A percentile compares a stretch with the other conserved stretches of the same genome.
Evolutionary conservation across 768 basidiomycete species (phyloP).

Genomic region (Xerocomellus intermedius): DNA sequence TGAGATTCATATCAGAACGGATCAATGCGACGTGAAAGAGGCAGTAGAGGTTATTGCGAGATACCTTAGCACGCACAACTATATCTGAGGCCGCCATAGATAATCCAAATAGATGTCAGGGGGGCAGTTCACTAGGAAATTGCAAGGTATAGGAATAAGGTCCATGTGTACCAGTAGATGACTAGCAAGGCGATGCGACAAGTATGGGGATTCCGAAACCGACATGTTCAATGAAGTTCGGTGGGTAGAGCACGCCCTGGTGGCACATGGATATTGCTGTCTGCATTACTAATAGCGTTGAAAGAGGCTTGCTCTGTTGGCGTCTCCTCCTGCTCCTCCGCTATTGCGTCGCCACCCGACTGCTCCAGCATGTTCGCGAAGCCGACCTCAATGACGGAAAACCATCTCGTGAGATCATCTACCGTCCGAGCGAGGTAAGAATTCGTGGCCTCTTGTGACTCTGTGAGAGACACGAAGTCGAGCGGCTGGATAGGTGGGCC

Average conservation of each 20-base stretch:
- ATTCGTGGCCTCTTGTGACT: constrained; percentile 58
- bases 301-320: constrained; percentile 23
- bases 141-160: constrained; percentile 7
- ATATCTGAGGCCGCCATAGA: constrained; percentile 39
- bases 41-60: constrained; percentile 76
- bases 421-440: constrained; percentile 70
- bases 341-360: constrained; percentile 50
- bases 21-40: constrained; percentile 71
- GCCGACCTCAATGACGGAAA: constrained; percentile 71
- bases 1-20: constrained; percentile 91
- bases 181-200: constrained; percentile 13
- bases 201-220: constrained; percentile 1
- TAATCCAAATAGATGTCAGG: constrained; percentile 13
- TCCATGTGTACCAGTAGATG: constrained; percentile 18
- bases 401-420: constrained; percentile 73
- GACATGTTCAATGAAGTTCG: constrained; percentile 21
- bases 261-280: constrained; percentile 6
- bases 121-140: constrained; percentile 12
- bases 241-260: constrained; percentile 10
- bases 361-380: constrained; percentile 64
- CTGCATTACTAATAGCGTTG: constrained; percentile 4
- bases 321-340: constrained; percentile 60
- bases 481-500: constrained; percentile 59
- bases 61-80: constrained; percentile 71
- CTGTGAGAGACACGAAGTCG: constrained; percentile 59